Evolutionary conservation across 1,284 basidiomycete genomes (phyloP).

Genomic region (Violaceomyces palustris): DNA sequence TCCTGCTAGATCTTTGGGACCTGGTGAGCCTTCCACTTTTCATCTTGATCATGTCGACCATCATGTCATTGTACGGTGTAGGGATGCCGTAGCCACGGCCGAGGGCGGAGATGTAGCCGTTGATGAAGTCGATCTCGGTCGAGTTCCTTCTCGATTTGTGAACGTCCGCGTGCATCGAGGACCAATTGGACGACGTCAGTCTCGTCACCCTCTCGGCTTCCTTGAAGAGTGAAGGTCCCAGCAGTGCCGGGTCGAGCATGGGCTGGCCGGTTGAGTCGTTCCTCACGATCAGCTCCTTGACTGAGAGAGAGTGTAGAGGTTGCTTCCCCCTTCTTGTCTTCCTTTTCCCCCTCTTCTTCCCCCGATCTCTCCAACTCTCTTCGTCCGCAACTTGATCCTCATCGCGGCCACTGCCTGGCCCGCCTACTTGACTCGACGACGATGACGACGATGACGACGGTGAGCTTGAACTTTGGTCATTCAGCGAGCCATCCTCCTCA

Average conservation of each 20-base stretch:
- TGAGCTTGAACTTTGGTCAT: too few relatives aligned
- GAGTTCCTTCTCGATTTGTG: slow-evolving; percentile 19
- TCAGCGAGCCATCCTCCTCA: too few relatives aligned
- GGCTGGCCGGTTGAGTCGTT: slow-evolving; percentile 21
- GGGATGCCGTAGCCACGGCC: slow-evolving; percentile 63
- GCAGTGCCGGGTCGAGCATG: slow-evolving; percentile 31
- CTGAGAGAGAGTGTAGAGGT: slow-evolving; percentile 4
- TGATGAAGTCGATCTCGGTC: slow-evolving; percentile 64
- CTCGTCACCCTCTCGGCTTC: slow-evolving; percentile 35
- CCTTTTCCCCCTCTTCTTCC: too few relatives aligned
- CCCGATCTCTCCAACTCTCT: too few relatives aligned
- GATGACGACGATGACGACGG: too few relatives aligned
- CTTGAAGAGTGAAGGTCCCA: slow-evolving; percentile 29
- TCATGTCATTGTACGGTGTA: slow-evolving; percentile 63
- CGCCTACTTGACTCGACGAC: too few relatives aligned
- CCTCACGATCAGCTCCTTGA: slow-evolving; percentile 13
- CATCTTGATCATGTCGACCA: slow-evolving; percentile 64
- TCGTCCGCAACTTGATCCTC: too few relatives aligned
- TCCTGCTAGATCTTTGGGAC: too few relatives aligned
- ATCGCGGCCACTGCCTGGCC: too few relatives aligned
- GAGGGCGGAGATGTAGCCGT: slow-evolving; percentile 72
- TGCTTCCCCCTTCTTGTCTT: too few relatives aligned
- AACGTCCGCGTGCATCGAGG: slow-evolving; percentile 43
- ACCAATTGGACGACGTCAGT: slow-evolving; percentile 39
- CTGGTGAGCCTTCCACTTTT: slow-evolving; percentile 46